phyloP scores from a whole-genome alignment of 1,139 yeast species.

The Spathaspora jeffriesii region DNA sequence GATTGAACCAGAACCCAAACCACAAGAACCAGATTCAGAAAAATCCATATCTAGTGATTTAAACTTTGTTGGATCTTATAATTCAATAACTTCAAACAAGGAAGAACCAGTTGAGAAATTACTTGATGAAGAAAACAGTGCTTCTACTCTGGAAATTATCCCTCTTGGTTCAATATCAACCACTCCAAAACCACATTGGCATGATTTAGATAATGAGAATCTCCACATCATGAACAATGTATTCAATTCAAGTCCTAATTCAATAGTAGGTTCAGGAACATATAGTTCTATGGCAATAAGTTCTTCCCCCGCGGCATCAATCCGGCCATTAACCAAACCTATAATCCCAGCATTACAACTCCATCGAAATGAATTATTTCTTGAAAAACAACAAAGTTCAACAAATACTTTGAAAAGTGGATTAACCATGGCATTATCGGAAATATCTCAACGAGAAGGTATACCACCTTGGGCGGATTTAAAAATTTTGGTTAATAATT shows the following conservation, averaged over 20 bases:
- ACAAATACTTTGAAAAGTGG: constrained; percentile 27
- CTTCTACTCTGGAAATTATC: neutral
- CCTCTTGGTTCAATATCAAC: neutral
- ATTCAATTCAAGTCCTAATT: constrained; percentile 10
- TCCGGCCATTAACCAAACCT: neutral
- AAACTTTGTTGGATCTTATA: constrained; percentile 42
- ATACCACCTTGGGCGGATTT: constrained; percentile 30
- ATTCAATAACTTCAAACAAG: constrained; percentile 38
- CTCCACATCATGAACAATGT: constrained; percentile 39
- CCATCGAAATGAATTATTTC: constrained; percentile 12
- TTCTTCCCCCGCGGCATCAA: neutral
- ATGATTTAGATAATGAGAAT: constrained; percentile 41
- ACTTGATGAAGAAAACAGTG: neutral
- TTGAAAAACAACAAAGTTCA: constrained; percentile 20
- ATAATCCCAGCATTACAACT: neutral
- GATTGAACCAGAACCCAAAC: neutral
- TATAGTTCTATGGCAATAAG: neutral
- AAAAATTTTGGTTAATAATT: constrained; percentile 33
- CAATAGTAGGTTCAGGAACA: neutral
- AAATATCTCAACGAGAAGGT: neutral
- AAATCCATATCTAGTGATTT: neutral
- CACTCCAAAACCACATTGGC: constrained; percentile 6
- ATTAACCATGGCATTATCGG: neutral
- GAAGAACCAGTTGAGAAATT: neutral
- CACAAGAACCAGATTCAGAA: neutral